These are phyloP conservation scores for Schizosaccharomyces lindneri DNA, from an alignment of 805 yeast species.

Conservation along the genomic window DNA sequence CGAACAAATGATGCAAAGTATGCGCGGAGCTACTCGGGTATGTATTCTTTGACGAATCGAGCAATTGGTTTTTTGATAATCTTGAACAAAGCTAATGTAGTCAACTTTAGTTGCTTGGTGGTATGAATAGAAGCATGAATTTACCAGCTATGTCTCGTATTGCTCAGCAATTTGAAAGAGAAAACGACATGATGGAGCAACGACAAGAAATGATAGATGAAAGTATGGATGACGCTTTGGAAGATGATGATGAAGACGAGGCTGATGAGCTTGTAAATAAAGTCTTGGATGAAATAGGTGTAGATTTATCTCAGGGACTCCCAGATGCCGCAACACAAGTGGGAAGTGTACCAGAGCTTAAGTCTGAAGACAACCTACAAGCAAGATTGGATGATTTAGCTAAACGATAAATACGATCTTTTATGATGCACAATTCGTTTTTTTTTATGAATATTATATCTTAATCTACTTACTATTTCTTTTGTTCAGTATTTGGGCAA, in stretches of 20 bases:
- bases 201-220: conserved; percentile 98
- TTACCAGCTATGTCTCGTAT: conserved; percentile 69
- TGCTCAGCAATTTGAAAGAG: conserved; percentile 85
- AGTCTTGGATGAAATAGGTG: conserved; percentile 89
- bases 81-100: background rate
- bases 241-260: conserved; percentile 38
- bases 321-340: background rate
- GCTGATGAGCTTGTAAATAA: conserved; percentile 30
- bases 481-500: too few species aligned
- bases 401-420: background rate
- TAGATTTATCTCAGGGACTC: conserved; percentile 34
- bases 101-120: conserved; percentile 27
- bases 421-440: too few species aligned
- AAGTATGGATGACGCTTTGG: conserved; percentile 91
- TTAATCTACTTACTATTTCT: too few species aligned
- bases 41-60: background rate
- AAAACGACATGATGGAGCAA: conserved; percentile 92
- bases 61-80: background rate
- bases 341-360: background rate
- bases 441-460: too few species aligned
- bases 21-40: conserved; percentile 62
- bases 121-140: conserved; percentile 80
- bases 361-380: background rate
- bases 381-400: background rate
- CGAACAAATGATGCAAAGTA: conserved; percentile 82